phyloP scores from a whole-genome alignment of 768 basidiomycete species.

The Trichaptum fuscoviolaceum region DNA sequence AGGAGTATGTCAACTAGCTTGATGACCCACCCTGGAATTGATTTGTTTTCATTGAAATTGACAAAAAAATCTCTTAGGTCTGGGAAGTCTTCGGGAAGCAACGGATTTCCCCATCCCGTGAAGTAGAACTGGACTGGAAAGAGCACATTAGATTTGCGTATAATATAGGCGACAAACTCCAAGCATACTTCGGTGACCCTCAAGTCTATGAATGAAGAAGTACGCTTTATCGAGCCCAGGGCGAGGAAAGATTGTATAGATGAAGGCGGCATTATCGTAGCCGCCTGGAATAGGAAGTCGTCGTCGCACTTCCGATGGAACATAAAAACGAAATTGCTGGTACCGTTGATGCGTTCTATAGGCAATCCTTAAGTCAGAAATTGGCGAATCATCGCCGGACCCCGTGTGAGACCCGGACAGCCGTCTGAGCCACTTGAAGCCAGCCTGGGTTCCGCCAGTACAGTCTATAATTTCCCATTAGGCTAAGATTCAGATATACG shows the following conservation, averaged over 20 bases:
- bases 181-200: neutral
- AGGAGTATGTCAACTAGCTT: slow-evolving; percentile 14
- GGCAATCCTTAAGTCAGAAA: slow-evolving; percentile 9
- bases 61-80: slow-evolving; percentile 10
- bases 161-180: too few relatives aligned
- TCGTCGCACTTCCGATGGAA: slow-evolving; percentile 10
- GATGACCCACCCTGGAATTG: slow-evolving; percentile 12
- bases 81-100: slow-evolving; percentile 5
- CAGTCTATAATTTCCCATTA: slow-evolving; percentile 14
- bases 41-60: slow-evolving; percentile 4
- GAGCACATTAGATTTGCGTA: neutral
- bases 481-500: neutral
- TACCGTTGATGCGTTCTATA: slow-evolving; percentile 19
- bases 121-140: slow-evolving; percentile 9
- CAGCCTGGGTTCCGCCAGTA: slow-evolving; percentile 19
- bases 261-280: slow-evolving; percentile 4
- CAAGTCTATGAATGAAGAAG: neutral
- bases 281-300: slow-evolving; percentile 13
- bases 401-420: neutral
- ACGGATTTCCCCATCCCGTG: slow-evolving; percentile 15
- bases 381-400: too few relatives aligned
- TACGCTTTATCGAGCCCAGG: slow-evolving; percentile 6
- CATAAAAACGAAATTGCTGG: slow-evolving; percentile 11
- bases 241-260: slow-evolving; percentile 10
- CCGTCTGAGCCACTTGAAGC: slow-evolving; percentile 15